Conservation (phyloP, 345 rosid species). For the Aquilaria sinensis region DNA sequence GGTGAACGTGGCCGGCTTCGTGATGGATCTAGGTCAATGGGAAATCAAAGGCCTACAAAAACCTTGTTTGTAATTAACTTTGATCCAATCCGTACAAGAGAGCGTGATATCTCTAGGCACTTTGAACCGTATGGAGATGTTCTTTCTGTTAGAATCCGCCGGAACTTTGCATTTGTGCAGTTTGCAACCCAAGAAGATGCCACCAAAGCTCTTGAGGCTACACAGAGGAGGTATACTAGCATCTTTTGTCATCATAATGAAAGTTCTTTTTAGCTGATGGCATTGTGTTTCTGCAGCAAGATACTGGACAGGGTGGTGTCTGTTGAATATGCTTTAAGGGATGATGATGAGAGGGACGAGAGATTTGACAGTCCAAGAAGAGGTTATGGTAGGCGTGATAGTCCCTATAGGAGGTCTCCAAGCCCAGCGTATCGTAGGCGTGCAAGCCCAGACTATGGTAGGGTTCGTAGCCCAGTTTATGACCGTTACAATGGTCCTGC, state of each 20-base stretch:
- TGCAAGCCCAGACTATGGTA: conserved; percentile 77
- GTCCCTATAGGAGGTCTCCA: conserved; percentile 54
- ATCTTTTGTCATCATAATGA: neutral
- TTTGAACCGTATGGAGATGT: conserved; percentile 80
- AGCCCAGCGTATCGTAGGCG: conserved; percentile 63
- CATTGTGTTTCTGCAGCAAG: conserved; percentile 40
- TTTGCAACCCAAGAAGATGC: conserved; percentile 83
- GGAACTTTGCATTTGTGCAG: conserved; percentile 83
- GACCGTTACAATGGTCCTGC: conserved; percentile 56
- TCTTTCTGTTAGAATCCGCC: conserved; percentile 57
- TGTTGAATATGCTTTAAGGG: conserved; percentile 82
- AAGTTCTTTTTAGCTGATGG: neutral
- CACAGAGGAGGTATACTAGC: conserved; percentile 52
- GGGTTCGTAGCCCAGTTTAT: conserved; percentile 69
- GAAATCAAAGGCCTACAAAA: conserved; percentile 74
- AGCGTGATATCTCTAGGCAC: conserved; percentile 66
- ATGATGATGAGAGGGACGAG: conserved; percentile 68
- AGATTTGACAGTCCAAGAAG: conserved; percentile 61
- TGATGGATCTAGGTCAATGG: conserved; percentile 45
- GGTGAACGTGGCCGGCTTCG: conserved; percentile 70
- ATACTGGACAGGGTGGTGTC: conserved; percentile 76
- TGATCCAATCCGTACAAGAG: conserved; percentile 67
- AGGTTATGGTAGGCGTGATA: conserved; percentile 27
- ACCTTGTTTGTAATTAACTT: conserved; percentile 84
- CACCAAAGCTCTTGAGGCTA: conserved; percentile 67